phyloP scores from a whole-genome alignment of 306 rosid species.

The Malus domestica region DNA sequence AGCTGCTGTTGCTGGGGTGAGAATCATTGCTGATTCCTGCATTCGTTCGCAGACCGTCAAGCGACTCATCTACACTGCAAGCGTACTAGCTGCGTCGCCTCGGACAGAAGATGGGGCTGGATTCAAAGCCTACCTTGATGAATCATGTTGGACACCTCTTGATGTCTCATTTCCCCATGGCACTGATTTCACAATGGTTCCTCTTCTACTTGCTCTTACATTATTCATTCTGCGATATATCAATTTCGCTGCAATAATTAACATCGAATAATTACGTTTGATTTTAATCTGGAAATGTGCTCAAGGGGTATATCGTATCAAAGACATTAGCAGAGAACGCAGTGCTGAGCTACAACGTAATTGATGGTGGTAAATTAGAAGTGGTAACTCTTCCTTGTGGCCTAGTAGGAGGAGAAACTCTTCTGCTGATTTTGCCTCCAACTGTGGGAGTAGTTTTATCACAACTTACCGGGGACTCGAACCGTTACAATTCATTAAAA shows the following conservation, averaged over 20 bases:
- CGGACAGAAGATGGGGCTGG: constrained; percentile 23
- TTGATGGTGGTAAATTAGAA: constrained; percentile 22
- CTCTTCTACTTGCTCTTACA: not conserved
- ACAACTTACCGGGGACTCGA: constrained; percentile 15
- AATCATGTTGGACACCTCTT: constrained; percentile 50
- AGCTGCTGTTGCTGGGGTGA: constrained; percentile 30
- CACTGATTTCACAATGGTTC: not conserved
- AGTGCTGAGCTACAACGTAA: constrained; percentile 15
- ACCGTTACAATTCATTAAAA: not conserved
- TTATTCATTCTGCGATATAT: too few species aligned
- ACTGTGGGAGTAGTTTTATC: constrained; percentile 7
- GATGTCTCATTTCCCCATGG: constrained; percentile 2
- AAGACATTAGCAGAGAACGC: constrained; percentile 44
- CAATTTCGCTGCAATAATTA: too few species aligned
- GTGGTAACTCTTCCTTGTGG: constrained; percentile 44
- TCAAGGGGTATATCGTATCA: constrained; percentile 27
- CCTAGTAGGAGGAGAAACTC: constrained; percentile 38
- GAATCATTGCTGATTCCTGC: constrained; percentile 25
- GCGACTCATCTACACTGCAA: constrained; percentile 45
- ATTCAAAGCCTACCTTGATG: constrained; percentile 29
- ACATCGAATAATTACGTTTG: not conserved
- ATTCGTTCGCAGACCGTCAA: constrained; percentile 30
- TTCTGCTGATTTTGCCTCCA: not conserved
- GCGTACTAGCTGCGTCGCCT: constrained; percentile 29
- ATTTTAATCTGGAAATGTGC: not conserved